phyloP scores from a whole-genome alignment of 2,329 filamentous ascomycete species.

The Colletotrichum liriopes region DNA sequence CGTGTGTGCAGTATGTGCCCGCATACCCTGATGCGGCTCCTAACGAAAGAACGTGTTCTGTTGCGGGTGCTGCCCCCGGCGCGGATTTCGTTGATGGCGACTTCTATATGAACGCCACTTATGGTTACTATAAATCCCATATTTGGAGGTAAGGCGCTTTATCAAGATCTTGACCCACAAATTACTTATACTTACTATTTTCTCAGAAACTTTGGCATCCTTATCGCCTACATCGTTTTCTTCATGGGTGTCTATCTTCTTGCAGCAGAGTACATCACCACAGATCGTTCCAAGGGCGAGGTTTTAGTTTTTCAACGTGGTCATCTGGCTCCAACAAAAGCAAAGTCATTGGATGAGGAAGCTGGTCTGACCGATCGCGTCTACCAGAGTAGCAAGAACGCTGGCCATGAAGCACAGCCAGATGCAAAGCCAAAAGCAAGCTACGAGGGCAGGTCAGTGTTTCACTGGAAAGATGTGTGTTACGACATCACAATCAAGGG shows the following conservation, averaged over 20 bases:
- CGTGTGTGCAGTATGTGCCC: slow-evolving; percentile 44
- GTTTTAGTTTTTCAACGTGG: slow-evolving; percentile 71
- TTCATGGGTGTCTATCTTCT: slow-evolving; percentile 64
- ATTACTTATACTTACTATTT: slow-evolving; percentile 25
- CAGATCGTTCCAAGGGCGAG: slow-evolving; percentile 72
- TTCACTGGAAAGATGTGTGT: slow-evolving; percentile 78
- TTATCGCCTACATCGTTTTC: slow-evolving; percentile 66
- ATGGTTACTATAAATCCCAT: slow-evolving; percentile 60
- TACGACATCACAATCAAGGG: slow-evolving; percentile 79
- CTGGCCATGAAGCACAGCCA: slow-evolving; percentile 38
- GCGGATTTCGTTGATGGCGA: slow-evolving; percentile 59
- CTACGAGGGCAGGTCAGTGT: slow-evolving; percentile 70
- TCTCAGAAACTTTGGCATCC: slow-evolving; percentile 71
- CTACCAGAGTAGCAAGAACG: not conserved
- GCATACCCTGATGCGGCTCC: slow-evolving; percentile 44
- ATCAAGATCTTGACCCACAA: slow-evolving; percentile 8
- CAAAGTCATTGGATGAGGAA: slow-evolving; percentile 16
- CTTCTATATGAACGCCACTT: slow-evolving; percentile 59
- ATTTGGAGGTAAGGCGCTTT: slow-evolving; percentile 54
- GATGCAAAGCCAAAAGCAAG: slow-evolving; percentile 39
- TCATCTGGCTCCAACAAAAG: not conserved
- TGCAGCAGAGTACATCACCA: slow-evolving; percentile 61
- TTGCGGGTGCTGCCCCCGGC: slow-evolving; percentile 62
- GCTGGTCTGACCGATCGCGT: not conserved
- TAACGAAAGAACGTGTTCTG: slow-evolving; percentile 57